Percentiles rank a stretch among this genome's conserved stretches.
Conservation (phyloP, 164 flowering plant genomes). For the Cinnamomum micranthum region DNA sequence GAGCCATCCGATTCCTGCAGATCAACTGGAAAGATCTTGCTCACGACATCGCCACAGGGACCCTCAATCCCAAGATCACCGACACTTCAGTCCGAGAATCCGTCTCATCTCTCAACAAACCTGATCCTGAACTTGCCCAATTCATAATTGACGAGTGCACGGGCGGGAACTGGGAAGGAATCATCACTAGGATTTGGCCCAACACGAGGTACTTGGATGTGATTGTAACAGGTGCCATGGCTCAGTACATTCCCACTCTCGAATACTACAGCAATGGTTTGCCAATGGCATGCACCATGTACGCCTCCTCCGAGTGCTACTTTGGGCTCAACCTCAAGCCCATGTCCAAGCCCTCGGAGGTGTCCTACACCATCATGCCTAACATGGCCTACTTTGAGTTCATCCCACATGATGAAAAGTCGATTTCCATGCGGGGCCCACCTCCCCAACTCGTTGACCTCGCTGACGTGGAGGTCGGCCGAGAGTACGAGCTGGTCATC, state of each 20-base stretch:
- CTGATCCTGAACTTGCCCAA: slow-evolving; percentile 45
- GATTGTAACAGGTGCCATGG: slow-evolving; percentile 79
- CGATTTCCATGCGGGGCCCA: slow-evolving; percentile 13
- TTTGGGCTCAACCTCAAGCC: slow-evolving; percentile 66
- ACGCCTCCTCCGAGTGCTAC: slow-evolving; percentile 75
- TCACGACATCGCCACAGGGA: slow-evolving; percentile 48
- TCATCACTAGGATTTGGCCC: slow-evolving; percentile 65
- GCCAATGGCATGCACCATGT: slow-evolving; percentile 67
- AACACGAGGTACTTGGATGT: slow-evolving; percentile 76
- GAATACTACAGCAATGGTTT: slow-evolving; percentile 58
- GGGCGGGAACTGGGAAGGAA: slow-evolving; percentile 50
- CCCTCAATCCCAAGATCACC: slow-evolving; percentile 41
- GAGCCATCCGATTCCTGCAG: slow-evolving; percentile 69
- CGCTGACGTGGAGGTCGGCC: slow-evolving; percentile 54
- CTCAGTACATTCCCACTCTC: slow-evolving; percentile 70
- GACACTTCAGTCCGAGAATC: slow-evolving; percentile 34
- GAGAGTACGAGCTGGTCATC: slow-evolving; percentile 65
- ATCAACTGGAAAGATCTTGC: slow-evolving; percentile 47
- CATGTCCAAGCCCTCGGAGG: slow-evolving; percentile 54
- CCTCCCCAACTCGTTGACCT: slow-evolving; percentile 42
- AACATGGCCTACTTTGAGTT: slow-evolving; percentile 81
- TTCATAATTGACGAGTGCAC: slow-evolving; percentile 44
- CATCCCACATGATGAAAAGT: slow-evolving; percentile 33
- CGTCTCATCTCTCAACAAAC: slow-evolving; percentile 27
- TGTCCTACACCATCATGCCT: slow-evolving; percentile 72